Conservation (phyloP, 2,329 filamentous ascomycete species). For the Ophiocordyceps camponoti-rufipedis region DNA sequence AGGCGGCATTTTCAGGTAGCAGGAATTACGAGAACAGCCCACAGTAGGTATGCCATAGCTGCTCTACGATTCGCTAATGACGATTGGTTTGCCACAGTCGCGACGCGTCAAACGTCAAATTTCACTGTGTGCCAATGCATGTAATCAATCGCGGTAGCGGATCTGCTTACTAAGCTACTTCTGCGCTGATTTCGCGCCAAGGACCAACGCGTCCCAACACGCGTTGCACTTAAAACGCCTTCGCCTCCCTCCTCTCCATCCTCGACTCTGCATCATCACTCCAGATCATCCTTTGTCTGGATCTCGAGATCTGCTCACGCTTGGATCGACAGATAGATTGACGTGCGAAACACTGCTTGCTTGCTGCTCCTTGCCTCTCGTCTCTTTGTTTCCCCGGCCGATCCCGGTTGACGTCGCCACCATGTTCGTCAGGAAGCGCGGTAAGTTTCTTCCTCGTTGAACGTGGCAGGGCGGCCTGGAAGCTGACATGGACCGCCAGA, state of each 20-base stretch:
- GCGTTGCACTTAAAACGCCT: background rate
- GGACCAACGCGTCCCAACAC: background rate
- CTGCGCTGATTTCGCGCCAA: background rate
- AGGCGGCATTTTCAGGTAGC: too few relatives aligned
- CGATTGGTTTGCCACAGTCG: too few relatives aligned
- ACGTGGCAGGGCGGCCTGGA: background rate
- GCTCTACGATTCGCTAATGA: too few relatives aligned
- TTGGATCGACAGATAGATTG: background rate
- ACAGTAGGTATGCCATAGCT: too few relatives aligned
- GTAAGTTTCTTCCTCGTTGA: conserved; percentile 22
- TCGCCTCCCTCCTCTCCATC: background rate
- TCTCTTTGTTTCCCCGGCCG: conserved; percentile 6
- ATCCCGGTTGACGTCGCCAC: conserved; percentile 11
- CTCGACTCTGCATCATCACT: background rate
- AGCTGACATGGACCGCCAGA: conserved; percentile 36
- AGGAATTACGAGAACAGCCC: too few relatives aligned
- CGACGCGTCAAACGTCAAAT: too few relatives aligned
- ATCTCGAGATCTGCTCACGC: background rate
- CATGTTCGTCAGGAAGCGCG: conserved; percentile 48
- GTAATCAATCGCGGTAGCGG: background rate
- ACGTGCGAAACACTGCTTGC: too few relatives aligned
- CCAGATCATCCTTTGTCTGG: background rate
- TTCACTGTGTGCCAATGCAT: too few relatives aligned
- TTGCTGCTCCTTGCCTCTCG: conserved; percentile 4
- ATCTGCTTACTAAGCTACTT: background rate